Percentiles rank a stretch among this genome's conserved stretches.
Evolutionary conservation across 2,329 filamentous ascomycete species (phyloP).

Genomic region (Trichocomaceae sp.): DNA sequence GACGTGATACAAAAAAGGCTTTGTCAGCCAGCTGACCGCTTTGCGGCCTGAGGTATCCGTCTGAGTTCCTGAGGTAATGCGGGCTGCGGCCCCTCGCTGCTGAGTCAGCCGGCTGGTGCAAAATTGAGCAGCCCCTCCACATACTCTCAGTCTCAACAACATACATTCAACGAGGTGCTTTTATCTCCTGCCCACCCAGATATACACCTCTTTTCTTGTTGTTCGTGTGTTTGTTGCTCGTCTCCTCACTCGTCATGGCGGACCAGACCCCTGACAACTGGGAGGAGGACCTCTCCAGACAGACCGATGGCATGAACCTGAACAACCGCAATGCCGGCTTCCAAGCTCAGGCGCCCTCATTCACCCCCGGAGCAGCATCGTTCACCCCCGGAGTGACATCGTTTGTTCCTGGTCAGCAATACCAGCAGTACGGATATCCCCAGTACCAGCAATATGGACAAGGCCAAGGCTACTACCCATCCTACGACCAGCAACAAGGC

Average conservation of each 20-base stretch:
- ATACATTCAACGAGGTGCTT: background rate
- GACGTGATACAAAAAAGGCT: no score
- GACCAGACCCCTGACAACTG: constrained; percentile 74
- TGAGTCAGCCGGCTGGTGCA: constrained; percentile 26
- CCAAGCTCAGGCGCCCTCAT: constrained; percentile 50
- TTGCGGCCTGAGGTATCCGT: no score
- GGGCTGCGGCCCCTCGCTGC: constrained; percentile 12
- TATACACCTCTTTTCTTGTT: constrained; percentile 1
- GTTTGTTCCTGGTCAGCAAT: constrained; percentile 68
- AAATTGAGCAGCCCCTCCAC: constrained; percentile 20
- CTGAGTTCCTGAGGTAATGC: no score
- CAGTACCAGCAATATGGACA: constrained; percentile 39
- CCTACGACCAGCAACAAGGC: constrained; percentile 45
- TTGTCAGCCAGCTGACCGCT: no score
- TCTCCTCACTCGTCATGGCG: constrained; percentile 56
- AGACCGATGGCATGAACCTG: constrained; percentile 69
- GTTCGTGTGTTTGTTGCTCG: constrained; percentile 16
- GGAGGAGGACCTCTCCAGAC: constrained; percentile 82
- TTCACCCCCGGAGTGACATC: constrained; percentile 66
- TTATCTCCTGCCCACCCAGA: background rate
- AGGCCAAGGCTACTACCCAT: constrained; percentile 48
- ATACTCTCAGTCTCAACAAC: background rate
- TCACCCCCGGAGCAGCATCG: constrained; percentile 63
- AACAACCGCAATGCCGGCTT: constrained; percentile 49
- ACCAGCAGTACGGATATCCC: constrained; percentile 51